Conservation (phyloP, 257 asterid genomes). For the Fraxinus anomala region DNA sequence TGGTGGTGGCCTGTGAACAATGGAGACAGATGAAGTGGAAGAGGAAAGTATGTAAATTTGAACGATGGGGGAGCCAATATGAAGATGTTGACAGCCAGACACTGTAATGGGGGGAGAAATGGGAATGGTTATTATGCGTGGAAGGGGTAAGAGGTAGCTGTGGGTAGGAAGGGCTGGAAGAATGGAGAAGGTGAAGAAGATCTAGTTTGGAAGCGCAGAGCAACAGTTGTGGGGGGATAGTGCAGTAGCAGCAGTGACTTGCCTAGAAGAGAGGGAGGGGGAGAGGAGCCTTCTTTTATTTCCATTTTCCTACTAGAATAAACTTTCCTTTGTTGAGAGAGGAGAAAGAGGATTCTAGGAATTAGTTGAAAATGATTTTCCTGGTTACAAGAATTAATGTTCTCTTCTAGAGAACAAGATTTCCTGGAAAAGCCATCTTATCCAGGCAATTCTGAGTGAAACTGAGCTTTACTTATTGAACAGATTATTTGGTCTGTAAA, state of each 20-base stretch:
- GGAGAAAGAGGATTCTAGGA: not conserved
- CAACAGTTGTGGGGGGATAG: no score
- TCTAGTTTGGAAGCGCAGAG: not conserved
- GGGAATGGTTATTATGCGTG: no score
- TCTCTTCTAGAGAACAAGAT: not conserved
- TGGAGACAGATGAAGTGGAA: not conserved
- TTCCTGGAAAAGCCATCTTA: not conserved
- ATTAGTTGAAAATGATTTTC: not conserved
- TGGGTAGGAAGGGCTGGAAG: not conserved
- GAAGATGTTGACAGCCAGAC: not conserved
- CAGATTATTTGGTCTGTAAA: constrained; percentile 8
- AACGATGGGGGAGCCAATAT: not conserved
- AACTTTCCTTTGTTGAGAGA: not conserved
- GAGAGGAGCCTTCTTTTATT: no score
- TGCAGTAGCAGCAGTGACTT: not conserved
- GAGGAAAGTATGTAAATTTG: not conserved
- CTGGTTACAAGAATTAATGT: not conserved
- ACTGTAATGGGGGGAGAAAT: not conserved
- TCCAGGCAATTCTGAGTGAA: not conserved
- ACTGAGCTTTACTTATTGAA: not conserved
- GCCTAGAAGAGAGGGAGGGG: not conserved
- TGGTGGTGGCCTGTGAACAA: not conserved
- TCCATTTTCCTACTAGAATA: not conserved
- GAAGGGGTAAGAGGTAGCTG: not conserved
- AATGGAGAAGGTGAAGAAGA: not conserved